phyloP scores from a whole-genome alignment of 140 eudicot genomes.

The Senecio squalidus region DNA sequence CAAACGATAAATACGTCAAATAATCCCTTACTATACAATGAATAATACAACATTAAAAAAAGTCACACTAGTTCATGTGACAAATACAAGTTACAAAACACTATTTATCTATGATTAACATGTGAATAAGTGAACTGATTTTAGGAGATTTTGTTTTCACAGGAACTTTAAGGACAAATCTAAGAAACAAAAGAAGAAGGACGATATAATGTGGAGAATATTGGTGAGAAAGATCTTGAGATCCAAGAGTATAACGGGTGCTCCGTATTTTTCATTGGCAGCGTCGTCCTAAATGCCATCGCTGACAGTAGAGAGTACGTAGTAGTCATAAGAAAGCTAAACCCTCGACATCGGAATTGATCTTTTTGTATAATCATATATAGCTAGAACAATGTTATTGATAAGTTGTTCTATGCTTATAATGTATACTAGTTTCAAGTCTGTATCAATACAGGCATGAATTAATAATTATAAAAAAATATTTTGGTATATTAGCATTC shows the following conservation, averaged over 20 bases:
- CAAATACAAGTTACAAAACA: constrained; percentile 2
- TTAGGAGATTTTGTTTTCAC: background rate
- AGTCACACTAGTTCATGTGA: constrained; percentile 13
- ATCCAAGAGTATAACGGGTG: constrained; percentile 85
- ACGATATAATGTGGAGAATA: constrained; percentile 78
- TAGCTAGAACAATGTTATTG: constrained; percentile 29
- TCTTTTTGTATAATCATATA: constrained; percentile 32
- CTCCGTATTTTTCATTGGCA: constrained; percentile 76
- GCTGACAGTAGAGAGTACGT: constrained; percentile 14
- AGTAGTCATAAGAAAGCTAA: constrained; percentile 5
- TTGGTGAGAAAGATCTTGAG: constrained; percentile 85
- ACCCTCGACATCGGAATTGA: constrained; percentile 9
- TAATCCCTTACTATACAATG: background rate
- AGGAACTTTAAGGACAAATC: constrained; percentile 62
- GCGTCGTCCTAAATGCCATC: constrained; percentile 34
- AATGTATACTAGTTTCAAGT: constrained; percentile 10
- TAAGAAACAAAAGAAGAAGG: constrained; percentile 61
- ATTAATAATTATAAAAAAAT: constrained; percentile 9
- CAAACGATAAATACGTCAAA: background rate
- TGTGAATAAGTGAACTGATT: constrained; percentile 9
- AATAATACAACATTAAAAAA: constrained; percentile 1
- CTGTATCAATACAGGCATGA: background rate
- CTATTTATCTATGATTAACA: background rate
- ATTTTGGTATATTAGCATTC: background rate
- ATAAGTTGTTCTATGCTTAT: constrained; percentile 24